Conservation (phyloP, 176 grass and related monocot species). For the Hordeum marinum region DNA sequence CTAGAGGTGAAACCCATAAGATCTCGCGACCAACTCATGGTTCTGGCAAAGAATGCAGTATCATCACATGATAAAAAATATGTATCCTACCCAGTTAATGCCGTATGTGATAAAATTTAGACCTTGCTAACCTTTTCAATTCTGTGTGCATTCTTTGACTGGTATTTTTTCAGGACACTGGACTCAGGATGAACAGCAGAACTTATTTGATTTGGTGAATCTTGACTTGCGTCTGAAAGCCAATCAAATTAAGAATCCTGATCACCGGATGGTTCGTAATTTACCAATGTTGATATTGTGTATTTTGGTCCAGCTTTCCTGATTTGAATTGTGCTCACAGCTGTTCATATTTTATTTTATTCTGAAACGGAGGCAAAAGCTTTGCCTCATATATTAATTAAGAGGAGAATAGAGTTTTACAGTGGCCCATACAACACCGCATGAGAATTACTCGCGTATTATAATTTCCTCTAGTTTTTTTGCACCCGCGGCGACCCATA, state of each 20-base stretch:
- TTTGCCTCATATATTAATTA: too few species aligned
- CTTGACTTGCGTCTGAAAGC: constrained; percentile 68
- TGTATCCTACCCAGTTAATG: background rate
- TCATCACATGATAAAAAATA: background rate
- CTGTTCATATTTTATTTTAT: too few species aligned
- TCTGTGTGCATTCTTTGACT: background rate
- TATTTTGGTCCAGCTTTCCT: background rate
- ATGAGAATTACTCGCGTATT: too few species aligned
- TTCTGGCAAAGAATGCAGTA: background rate
- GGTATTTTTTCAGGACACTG: constrained; percentile 41
- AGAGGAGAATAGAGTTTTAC: too few species aligned
- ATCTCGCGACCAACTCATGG: too few species aligned
- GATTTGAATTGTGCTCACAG: constrained; percentile 23
- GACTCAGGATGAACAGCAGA: constrained; percentile 72
- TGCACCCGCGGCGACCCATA: too few species aligned
- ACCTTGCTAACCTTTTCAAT: constrained; percentile 9
- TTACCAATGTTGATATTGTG: constrained; percentile 11
- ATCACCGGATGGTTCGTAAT: constrained; percentile 46
- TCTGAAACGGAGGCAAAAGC: too few species aligned
- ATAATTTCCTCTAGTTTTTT: too few species aligned
- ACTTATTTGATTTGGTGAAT: constrained; percentile 85
- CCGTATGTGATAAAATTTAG: background rate
- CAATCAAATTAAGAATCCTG: constrained; percentile 4
- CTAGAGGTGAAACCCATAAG: too few species aligned
- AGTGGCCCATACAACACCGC: too few species aligned